Evolutionary conservation across 116 monocot species (phyloP).

Genomic region (Trichopus zeylanicus): DNA sequence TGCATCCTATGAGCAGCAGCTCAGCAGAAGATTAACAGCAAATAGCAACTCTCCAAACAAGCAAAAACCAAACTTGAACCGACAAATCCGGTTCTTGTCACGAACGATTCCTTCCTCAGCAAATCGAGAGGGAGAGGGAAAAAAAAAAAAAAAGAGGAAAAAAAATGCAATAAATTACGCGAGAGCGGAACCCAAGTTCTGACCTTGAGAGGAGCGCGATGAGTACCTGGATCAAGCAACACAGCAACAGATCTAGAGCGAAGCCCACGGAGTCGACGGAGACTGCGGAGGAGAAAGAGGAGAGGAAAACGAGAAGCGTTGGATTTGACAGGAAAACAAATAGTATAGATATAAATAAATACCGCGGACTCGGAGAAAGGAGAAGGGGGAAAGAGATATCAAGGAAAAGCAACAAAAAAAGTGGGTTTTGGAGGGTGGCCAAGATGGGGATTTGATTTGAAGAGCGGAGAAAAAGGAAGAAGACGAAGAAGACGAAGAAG

Average conservation of each 20-base stretch:
- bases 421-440: too few species aligned
- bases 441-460: too few species aligned
- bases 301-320: neutral
- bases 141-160: too few species aligned
- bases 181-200: too few species aligned
- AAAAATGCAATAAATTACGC: too few species aligned
- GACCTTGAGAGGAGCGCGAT: too few species aligned
- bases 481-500: slow-evolving; percentile 5
- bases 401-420: neutral
- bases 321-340: neutral
- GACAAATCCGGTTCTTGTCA: too few species aligned
- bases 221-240: neutral
- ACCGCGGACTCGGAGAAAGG: slow-evolving; percentile 6
- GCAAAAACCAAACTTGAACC: too few species aligned
- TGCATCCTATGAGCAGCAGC: slow-evolving; percentile 77
- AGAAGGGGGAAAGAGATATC: neutral
- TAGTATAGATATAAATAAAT: too few species aligned
- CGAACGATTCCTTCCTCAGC: too few species aligned
- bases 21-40: too few species aligned
- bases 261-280: neutral
- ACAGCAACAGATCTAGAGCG: neutral
- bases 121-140: too few species aligned
- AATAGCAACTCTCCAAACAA: slow-evolving; percentile 16
- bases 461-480: neutral
- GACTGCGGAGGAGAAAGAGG: neutral